phyloP scores from a whole-genome alignment of 106 monocot species.

The Allium fistulosum region DNA sequence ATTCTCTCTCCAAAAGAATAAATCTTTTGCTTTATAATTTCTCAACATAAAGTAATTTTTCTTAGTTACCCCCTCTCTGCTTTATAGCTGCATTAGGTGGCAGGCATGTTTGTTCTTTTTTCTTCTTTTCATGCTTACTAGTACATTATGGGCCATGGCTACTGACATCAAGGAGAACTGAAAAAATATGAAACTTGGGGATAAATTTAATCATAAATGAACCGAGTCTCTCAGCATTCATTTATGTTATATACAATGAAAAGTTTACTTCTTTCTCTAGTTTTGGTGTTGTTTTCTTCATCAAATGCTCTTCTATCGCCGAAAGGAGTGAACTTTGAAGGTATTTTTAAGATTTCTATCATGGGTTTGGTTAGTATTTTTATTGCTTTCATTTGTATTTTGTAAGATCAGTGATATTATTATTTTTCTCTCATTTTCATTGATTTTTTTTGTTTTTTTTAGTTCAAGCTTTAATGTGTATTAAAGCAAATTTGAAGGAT shows the following conservation, averaged over 20 bases:
- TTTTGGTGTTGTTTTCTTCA: conserved; percentile 27
- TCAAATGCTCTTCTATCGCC: conserved; percentile 52
- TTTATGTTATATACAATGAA: not conserved
- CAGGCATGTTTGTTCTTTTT: conserved; percentile 8
- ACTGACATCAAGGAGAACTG: not conserved
- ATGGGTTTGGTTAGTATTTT: not conserved
- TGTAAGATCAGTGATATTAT: not conserved
- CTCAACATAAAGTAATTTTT: not conserved
- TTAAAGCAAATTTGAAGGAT: conserved; percentile 54
- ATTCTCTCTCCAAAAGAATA: not conserved
- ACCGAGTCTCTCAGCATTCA: not conserved
- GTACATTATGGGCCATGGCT: conserved; percentile 5
- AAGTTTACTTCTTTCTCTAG: conserved; percentile 20
- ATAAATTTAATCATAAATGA: conserved; percentile 8
- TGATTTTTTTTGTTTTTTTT: not conserved
- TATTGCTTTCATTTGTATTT: not conserved
- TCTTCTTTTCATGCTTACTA: conserved; percentile 2
- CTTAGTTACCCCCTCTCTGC: not conserved
- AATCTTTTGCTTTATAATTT: conserved; percentile 3
- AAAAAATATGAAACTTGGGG: not conserved
- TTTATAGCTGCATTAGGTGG: conserved; percentile 8
- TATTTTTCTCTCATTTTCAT: too few relatives aligned
- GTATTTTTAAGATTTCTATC: conserved; percentile 14
- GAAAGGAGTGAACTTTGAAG: conserved; percentile 84
- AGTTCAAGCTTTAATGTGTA: conserved; percentile 80